These are phyloP conservation scores for Hagleromyces aurorensis DNA, from an alignment of 805 yeast species.

Conservation along the genomic window DNA sequence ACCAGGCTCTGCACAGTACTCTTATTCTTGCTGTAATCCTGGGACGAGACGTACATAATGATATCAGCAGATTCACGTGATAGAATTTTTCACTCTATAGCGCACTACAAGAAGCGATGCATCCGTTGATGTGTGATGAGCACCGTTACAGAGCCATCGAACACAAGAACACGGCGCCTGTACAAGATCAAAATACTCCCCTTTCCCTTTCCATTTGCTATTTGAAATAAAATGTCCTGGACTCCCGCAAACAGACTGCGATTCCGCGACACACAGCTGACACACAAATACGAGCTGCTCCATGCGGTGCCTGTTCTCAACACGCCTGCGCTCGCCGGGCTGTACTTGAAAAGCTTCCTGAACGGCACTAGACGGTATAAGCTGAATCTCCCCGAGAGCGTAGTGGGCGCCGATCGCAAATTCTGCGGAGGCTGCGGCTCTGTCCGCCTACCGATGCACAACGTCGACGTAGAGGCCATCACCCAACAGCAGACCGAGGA, in stretches of 20 bases:
- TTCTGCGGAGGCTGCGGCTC: constrained; percentile 29
- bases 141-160: no score
- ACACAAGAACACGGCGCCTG: no score
- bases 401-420: constrained; percentile 16
- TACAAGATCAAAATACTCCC: no score
- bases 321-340: constrained; percentile 21
- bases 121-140: no score
- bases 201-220: no score
- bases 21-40: no score
- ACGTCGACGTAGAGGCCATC: constrained; percentile 19
- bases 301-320: constrained; percentile 20
- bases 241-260: constrained; percentile 22
- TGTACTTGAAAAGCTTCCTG: constrained; percentile 26
- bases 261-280: constrained; percentile 21
- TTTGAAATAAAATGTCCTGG: constrained; percentile 10
- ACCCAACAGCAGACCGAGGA: constrained; percentile 2
- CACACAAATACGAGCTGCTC: constrained; percentile 24
- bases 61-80: no score
- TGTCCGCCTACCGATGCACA: constrained; percentile 28
- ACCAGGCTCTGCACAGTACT: no score
- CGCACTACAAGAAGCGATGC: no score
- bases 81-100: no score
- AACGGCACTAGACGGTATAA: constrained; percentile 26
- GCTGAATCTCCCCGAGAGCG: constrained; percentile 17
- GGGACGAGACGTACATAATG: no score